phyloP scores from a whole-genome alignment of 768 basidiomycete genomes.

The Termitomyces sp. region DNA sequence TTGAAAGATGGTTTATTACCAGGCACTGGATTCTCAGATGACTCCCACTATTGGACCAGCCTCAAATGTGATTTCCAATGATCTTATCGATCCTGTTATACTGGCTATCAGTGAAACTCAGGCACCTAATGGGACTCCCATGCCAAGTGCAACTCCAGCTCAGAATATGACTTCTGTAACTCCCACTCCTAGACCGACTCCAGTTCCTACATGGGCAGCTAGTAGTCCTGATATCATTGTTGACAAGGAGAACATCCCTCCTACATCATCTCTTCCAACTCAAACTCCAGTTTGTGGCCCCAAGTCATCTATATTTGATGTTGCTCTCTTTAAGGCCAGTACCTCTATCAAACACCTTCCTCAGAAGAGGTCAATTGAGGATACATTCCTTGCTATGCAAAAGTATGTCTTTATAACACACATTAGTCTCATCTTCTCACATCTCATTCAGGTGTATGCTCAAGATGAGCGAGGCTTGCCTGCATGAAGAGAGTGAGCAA shows the following conservation, averaged over 20 bases:
- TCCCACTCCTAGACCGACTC: too few species aligned
- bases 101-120: too few species aligned
- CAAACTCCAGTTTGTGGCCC: neutral
- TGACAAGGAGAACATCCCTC: neutral
- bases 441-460: neutral
- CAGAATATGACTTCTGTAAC: too few species aligned
- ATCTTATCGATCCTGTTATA: neutral
- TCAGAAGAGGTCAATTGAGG: neutral
- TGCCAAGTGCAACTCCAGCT: too few species aligned
- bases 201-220: too few species aligned
- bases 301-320: neutral
- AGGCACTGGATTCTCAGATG: neutral
- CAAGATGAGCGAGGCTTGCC: neutral
- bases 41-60: neutral
- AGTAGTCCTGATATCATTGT: too few species aligned
- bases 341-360: neutral
- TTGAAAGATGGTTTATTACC: neutral
- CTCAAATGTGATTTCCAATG: neutral
- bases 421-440: neutral
- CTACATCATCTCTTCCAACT: neutral
- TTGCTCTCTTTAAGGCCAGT: neutral
- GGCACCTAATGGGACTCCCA: too few species aligned
- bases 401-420: neutral
- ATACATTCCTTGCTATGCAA: neutral
- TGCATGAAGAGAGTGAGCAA: neutral